phyloP scores from a whole-genome alignment of 2,329 filamentous ascomycete species.

The Paracoccidioides lutzii region DNA sequence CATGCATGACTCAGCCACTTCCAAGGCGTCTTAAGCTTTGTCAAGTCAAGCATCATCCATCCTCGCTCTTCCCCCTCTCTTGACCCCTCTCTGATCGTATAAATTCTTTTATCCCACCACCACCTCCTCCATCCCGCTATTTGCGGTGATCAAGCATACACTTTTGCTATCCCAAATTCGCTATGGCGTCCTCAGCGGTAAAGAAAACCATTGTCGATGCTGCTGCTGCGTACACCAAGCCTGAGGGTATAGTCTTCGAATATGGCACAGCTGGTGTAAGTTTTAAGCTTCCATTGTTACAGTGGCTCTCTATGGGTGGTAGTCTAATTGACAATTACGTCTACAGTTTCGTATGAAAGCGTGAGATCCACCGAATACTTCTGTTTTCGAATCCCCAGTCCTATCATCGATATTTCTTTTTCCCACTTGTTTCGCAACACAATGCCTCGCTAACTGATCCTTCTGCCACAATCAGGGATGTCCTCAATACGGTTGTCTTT shows the following conservation, averaged over 20 bases:
- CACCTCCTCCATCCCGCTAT: background rate
- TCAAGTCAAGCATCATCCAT: background rate
- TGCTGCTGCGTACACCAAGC: conserved; percentile 38
- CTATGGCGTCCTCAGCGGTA: conserved; percentile 31
- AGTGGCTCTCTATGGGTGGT: background rate
- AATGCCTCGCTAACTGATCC: background rate
- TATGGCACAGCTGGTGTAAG: conserved; percentile 51
- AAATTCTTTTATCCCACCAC: background rate
- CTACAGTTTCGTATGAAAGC: conserved; percentile 56
- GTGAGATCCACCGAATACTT: conserved; percentile 32
- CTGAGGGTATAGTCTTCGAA: conserved; percentile 39
- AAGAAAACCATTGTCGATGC: conserved; percentile 36
- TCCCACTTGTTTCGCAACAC: background rate
- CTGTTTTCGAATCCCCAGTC: conserved; percentile 11
- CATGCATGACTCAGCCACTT: too few species aligned
- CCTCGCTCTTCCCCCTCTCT: background rate
- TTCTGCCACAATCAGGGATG: conserved; percentile 38
- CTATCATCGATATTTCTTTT: conserved; percentile 16
- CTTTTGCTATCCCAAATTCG: background rate
- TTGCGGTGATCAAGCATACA: background rate
- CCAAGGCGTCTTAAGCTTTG: too few species aligned
- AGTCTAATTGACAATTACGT: conserved; percentile 9
- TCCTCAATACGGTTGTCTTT: conserved; percentile 85
- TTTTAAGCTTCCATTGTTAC: conserved; percentile 9
- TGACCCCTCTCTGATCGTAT: background rate